Conservation (phyloP, 495 filamentous ascomycete genomes). For the Parathielavia hyrcaniae region DNA sequence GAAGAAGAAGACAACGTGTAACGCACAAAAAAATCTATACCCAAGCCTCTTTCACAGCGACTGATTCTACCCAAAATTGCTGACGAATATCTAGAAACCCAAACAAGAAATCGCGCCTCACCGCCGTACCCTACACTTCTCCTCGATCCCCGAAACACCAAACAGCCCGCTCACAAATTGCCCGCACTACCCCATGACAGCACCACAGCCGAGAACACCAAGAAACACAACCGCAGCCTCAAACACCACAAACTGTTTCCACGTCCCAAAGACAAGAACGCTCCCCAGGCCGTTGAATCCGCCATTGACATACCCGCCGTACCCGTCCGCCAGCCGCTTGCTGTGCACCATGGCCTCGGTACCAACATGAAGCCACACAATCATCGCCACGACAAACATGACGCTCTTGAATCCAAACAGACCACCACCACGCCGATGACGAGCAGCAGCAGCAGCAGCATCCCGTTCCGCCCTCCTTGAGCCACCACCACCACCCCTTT, state of each 20-base stretch:
- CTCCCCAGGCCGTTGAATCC: background rate
- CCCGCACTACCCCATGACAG: background rate
- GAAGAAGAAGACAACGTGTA: too few species aligned
- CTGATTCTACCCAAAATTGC: too few species aligned
- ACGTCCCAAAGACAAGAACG: conserved; percentile 8
- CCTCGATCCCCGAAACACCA: background rate
- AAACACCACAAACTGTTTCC: conserved; percentile 11
- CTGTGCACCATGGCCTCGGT: conserved; percentile 10
- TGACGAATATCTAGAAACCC: too few species aligned
- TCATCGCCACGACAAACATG: background rate
- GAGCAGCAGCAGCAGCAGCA: background rate
- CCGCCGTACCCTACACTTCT: background rate
- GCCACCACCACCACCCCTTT: background rate
- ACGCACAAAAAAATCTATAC: background rate
- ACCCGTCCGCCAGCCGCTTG: conserved; percentile 3
- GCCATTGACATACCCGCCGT: conserved; percentile 1
- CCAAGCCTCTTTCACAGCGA: too few species aligned
- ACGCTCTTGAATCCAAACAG: background rate
- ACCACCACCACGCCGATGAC: background rate
- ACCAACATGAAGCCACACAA: conserved; percentile 4
- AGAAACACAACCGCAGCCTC: background rate
- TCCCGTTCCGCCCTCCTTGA: background rate
- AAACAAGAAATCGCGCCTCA: too few species aligned
- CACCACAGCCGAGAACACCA: background rate
- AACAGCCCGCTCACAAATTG: background rate